Conservation (phyloP, 768 basidiomycete species). For the Phanerodontia chrysosporium region DNA sequence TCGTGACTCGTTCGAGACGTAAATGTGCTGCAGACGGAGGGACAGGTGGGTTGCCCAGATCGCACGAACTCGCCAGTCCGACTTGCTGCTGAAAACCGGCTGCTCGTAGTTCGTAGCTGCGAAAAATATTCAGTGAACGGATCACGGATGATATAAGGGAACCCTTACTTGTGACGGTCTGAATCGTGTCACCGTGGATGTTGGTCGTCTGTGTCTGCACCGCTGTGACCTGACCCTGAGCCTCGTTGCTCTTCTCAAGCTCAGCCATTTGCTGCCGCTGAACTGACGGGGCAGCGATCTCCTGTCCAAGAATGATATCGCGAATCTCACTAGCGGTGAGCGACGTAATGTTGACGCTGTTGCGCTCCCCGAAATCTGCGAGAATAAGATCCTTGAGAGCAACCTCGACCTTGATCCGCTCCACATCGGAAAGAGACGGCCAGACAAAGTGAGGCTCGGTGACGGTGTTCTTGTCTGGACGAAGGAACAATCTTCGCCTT, state of each 20-base stretch:
- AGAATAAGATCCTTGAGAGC: slow-evolving; percentile 97
- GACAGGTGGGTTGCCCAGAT: slow-evolving; percentile 96
- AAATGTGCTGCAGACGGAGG: slow-evolving; percentile 95
- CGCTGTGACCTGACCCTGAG: slow-evolving; percentile 92
- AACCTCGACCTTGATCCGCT: slow-evolving; percentile 99
- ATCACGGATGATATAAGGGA: not conserved
- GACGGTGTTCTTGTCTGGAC: slow-evolving; percentile 94
- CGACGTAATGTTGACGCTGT: slow-evolving; percentile 97
- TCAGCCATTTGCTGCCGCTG: slow-evolving; percentile 99
- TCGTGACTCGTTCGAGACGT: slow-evolving; percentile 99
- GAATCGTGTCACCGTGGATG: slow-evolving; percentile 93
- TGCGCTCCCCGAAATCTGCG: slow-evolving; percentile 97
- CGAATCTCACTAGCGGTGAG: slow-evolving; percentile 94
- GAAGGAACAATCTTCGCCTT: slow-evolving; percentile 98
- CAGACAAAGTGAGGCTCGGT: slow-evolving; percentile 98
- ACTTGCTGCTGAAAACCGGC: slow-evolving; percentile 98
- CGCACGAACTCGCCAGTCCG: slow-evolving; percentile 98
- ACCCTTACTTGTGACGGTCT: slow-evolving; percentile 78
- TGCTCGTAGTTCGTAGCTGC: slow-evolving; percentile 95
- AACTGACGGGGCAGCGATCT: slow-evolving; percentile 91
- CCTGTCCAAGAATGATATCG: slow-evolving; percentile 98
- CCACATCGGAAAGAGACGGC: slow-evolving; percentile 89
- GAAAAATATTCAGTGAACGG: slow-evolving; percentile 4
- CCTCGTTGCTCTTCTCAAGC: slow-evolving; percentile 93
- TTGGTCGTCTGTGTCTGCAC: slow-evolving; percentile 98